Base-by-base conservation (phyloP, 106 monocot genomes). In the Phalaenopsis equestris region DNA sequence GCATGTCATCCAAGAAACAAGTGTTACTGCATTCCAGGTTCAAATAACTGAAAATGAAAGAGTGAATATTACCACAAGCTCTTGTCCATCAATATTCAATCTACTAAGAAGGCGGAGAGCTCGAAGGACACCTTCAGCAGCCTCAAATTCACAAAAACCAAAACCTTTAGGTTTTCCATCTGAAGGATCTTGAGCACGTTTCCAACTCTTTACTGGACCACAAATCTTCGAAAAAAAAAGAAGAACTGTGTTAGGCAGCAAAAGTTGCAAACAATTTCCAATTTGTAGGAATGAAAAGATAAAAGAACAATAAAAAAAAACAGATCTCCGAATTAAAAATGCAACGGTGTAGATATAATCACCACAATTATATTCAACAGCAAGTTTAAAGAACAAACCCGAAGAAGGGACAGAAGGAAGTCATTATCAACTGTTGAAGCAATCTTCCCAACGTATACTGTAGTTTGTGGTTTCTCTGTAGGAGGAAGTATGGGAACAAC, bases 111-210 rank as follows among this genome's bases (percentile, higher is more conserved):
- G 84, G 48, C 98, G 90, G 42, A 94, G 43, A 52, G 94, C 94
- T 77, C 94, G 89, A 72, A 99, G 87, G 58, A 99, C 86, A 77
- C 98, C 98, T 86, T 99, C 98, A 68, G 98, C 94, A 80, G 94
- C 86, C 81, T 99, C 94, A 85, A 99, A 99, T 82, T 99, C 98
- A 85, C 98, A 99, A 84, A 99, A 99, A 1, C 94, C 94, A 90
- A 99, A 99, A 30, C 91, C 89, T 84, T 89, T 88, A 65, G 85
- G 92, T 47, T 85, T 89, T 42, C 94, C 94, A 88, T 90, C 86
- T 80, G 92, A 83, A 41, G 97, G 97, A 88, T 94, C 90, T 82
- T 97, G 92, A 77, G 90, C 90, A 81, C 94, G 94, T 78, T 99
- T 99, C 98, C 91, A 94, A 85, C 92, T 93, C 84, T 99, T 94